These are phyloP conservation scores for Pseudohalonectria lignicola DNA, from an alignment of 2,329 filamentous ascomycete species.

Conservation along the genomic window DNA sequence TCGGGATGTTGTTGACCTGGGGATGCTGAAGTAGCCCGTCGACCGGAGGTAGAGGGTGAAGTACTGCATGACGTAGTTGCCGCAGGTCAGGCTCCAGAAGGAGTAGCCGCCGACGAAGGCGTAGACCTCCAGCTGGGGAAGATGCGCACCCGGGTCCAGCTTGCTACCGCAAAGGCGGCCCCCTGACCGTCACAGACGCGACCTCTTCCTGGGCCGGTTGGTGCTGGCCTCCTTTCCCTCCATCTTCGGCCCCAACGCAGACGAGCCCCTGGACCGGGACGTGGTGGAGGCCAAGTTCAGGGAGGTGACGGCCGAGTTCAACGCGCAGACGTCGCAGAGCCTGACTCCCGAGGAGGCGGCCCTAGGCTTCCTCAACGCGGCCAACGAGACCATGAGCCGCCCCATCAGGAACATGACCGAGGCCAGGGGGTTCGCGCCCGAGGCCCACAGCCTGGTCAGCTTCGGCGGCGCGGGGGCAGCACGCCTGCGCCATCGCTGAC, in stretches of 20 bases:
- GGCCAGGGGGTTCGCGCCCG: slow-evolving; percentile 84
- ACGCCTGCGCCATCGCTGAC: slow-evolving; percentile 70
- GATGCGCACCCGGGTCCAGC: slow-evolving; percentile 85
- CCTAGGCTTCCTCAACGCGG: slow-evolving; percentile 79
- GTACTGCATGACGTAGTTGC: slow-evolving; percentile 27
- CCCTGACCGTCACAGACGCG: slow-evolving; percentile 83
- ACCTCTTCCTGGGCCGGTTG: slow-evolving; percentile 72
- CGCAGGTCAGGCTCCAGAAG: slow-evolving; percentile 25
- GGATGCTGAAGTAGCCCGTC: slow-evolving; percentile 19
- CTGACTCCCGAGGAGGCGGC: slow-evolving; percentile 76
- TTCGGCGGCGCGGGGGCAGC: slow-evolving; percentile 90
- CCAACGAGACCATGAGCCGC: slow-evolving; percentile 84
- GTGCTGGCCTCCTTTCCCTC: slow-evolving; percentile 89
- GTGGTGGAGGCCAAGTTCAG: too few species aligned
- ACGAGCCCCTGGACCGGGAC: slow-evolving; percentile 66
- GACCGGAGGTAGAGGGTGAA: slow-evolving; percentile 28
- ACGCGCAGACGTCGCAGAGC: slow-evolving; percentile 67
- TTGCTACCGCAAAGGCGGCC: slow-evolving; percentile 83
- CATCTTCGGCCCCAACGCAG: slow-evolving; percentile 85
- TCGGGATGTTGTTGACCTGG: slow-evolving; percentile 31
- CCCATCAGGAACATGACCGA: slow-evolving; percentile 87
- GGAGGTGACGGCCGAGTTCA: slow-evolving; percentile 63
- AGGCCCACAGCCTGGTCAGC: slow-evolving; percentile 79
- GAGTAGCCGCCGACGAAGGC: slow-evolving; percentile 26
- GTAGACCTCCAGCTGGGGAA: too few species aligned